These are phyloP conservation scores for Ophiosphaerella herpotricha DNA, from an alignment of 2,329 filamentous ascomycete genomes.

Conservation along the genomic window DNA sequence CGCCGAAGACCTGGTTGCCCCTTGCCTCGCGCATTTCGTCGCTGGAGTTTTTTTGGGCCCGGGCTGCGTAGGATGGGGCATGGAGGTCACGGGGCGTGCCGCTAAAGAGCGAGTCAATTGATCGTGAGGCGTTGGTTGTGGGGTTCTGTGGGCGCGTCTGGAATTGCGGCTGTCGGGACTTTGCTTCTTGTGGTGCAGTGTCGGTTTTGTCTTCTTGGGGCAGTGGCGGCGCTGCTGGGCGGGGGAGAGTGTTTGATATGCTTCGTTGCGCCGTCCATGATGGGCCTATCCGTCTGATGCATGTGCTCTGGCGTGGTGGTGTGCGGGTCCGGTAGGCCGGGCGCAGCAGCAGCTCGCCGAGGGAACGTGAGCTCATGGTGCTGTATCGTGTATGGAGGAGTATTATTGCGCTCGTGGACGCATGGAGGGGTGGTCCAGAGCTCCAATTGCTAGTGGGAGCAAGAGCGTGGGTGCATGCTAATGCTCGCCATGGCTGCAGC, in stretches of 20 bases:
- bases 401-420: background rate
- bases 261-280: conserved; percentile 20
- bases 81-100: conserved; percentile 8
- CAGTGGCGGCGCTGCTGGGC: conserved; percentile 16
- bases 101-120: conserved; percentile 33
- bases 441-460: too few relatives aligned
- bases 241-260: conserved; percentile 10
- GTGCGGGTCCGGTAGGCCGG: conserved; percentile 29
- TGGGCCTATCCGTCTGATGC: conserved; percentile 10
- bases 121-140: conserved; percentile 11
- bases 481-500: conserved; percentile 9
- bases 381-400: background rate
- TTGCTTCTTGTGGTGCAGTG: background rate
- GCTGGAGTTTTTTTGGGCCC: conserved; percentile 3
- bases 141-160: background rate
- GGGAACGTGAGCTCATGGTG: conserved; percentile 37
- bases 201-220: conserved; percentile 5
- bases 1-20: conserved; percentile 22
- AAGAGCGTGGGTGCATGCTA: too few relatives aligned
- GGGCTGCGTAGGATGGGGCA: conserved; percentile 4
- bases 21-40: conserved; percentile 6
- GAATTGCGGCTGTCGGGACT: background rate
- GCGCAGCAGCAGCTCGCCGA: conserved; percentile 40
- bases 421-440: too few relatives aligned
- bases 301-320: conserved; percentile 11